Conservation (phyloP, 495 filamentous ascomycete species). For the Lophiostoma macrostomum region DNA sequence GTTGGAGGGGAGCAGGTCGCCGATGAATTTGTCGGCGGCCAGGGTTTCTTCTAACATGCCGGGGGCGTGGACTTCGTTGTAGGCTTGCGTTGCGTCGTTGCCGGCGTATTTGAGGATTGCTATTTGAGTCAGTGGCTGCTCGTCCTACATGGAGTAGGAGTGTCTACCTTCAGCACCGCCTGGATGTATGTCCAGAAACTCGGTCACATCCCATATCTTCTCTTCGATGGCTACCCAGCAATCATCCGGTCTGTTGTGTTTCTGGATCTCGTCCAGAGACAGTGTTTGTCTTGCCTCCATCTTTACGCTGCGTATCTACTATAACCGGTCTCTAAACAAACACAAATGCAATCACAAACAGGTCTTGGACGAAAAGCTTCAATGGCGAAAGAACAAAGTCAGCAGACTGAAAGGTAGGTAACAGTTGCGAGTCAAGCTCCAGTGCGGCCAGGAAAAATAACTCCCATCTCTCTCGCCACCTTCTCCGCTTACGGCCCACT, state of each 20-base stretch:
- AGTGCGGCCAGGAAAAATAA: too few relatives aligned
- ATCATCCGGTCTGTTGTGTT: constrained; percentile 3
- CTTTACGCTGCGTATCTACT: too few relatives aligned
- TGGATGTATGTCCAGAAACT: constrained; percentile 32
- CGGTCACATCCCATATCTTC: constrained; percentile 36
- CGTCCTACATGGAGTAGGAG: too few relatives aligned
- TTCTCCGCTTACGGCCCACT: too few relatives aligned
- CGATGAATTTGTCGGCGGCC: constrained; percentile 53
- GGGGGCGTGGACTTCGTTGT: constrained; percentile 63
- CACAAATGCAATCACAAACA: too few relatives aligned
- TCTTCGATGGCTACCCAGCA: constrained; percentile 36
- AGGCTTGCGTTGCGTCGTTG: constrained; percentile 66
- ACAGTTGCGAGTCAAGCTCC: too few relatives aligned
- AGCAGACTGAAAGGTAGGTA: too few relatives aligned
- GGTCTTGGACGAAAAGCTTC: too few relatives aligned
- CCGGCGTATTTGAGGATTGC: constrained; percentile 71
- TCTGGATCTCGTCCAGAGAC: constrained; percentile 8
- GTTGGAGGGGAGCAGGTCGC: constrained; percentile 53
- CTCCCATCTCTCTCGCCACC: too few relatives aligned
- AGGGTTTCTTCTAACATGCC: constrained; percentile 57
- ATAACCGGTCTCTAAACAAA: too few relatives aligned
- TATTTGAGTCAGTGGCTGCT: constrained; percentile 23
- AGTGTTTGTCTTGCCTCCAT: constrained; percentile 9
- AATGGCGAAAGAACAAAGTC: too few relatives aligned
- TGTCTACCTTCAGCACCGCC: constrained; percentile 29